phyloP scores from a whole-genome alignment of 1,284 basidiomycete genomes.

The Phellinidium pouzarii region DNA sequence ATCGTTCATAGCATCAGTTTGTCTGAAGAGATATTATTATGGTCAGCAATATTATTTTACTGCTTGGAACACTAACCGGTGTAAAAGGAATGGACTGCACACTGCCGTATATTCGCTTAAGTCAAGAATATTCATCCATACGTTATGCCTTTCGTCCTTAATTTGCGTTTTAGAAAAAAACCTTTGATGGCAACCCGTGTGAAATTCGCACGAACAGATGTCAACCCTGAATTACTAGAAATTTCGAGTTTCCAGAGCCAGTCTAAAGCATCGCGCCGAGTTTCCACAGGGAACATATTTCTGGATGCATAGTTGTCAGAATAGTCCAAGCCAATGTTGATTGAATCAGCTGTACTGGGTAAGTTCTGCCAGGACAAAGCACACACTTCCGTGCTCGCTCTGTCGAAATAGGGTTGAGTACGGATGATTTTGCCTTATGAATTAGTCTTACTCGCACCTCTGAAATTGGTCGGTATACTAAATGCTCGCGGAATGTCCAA shows the following conservation, averaged over 20 bases:
- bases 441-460: neutral
- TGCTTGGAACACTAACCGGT: neutral
- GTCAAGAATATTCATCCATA: conserved; percentile 5
- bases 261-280: conserved; percentile 6
- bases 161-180: neutral
- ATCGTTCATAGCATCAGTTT: conserved; percentile 1
- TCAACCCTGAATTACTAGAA: neutral
- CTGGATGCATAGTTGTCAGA: conserved; percentile 1
- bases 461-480: conserved; percentile 4
- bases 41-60: neutral
- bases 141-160: neutral
- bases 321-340: neutral
- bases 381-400: conserved; percentile 4
- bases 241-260: conserved; percentile 12
- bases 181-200: neutral
- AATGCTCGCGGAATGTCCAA: conserved; percentile 1
- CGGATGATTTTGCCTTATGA: neutral
- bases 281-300: neutral
- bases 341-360: conserved; percentile 5
- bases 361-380: conserved; percentile 2
- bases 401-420: neutral
- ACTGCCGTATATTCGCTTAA: conserved; percentile 4
- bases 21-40: neutral
- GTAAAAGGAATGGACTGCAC: neutral
- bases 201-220: neutral